Evolutionary conservation across 2,329 filamentous ascomycete genomes (phyloP), one percentile per base, ranked within the genome.

Genomic region (Ceratocystis variospora): DNA sequence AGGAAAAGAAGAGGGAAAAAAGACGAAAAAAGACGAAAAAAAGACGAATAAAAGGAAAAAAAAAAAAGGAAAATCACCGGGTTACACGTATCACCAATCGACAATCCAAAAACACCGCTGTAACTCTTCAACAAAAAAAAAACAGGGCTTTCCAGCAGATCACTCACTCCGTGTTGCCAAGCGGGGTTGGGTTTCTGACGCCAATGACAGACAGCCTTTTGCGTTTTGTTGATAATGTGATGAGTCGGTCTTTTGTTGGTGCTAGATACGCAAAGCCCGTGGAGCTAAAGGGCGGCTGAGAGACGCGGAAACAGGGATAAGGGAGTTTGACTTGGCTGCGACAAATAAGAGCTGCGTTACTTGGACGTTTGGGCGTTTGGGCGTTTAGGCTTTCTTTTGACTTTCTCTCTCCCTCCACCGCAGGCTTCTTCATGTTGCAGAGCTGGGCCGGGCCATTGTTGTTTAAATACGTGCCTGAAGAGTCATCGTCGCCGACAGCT

Each of bases 111-210:
- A 57, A 57, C 53, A 28, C 53, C 10, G 15, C 31, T 57, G 53
- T 57, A 57, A 57, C 53, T 57, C 53, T 57, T 57, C 53, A 57
- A 57, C 53, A 57, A 57, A 57, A 57, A 57, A 17, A 57, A 57
- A 57, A 17, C 17, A 19, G 53, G 53, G 53, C 53, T 12, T 33
- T 33, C 6, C 28, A 33, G 53, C 53, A 57, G 53, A 57, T 57
- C 53, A 57, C 12, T 57, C 22, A 22, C 50, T n/a, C 5, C 15
- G 25, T 17, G 22, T 6, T 17, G 53, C n/a, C 31, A 57, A 57
- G 53, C 53, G 53, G 53, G 53, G 53, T 33, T 57, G 28, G 28
- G 53, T 12, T 33, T 33, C 19, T 33, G 33, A 37, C 33, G 33
- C 33, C 33, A 37, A 37, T 37, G 33, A 6, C 33, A 37, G 33